Evolutionary conservation across 768 basidiomycete genomes (phyloP).

Genomic region (Tricholoma flavovirens): DNA sequence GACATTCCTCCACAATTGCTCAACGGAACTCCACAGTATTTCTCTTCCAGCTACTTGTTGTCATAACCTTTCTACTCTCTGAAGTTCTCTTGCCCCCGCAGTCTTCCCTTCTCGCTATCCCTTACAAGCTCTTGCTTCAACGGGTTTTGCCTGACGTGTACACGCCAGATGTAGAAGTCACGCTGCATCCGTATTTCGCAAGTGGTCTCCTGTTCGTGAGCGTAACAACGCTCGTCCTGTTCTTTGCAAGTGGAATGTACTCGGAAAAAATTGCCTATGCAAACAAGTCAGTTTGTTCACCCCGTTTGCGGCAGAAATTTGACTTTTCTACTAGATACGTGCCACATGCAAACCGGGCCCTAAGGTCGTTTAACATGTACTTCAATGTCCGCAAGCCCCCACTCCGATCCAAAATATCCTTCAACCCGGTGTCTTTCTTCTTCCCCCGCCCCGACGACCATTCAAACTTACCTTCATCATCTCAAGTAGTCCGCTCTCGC

Average conservation of each 20-base stretch:
- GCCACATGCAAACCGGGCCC: slow-evolving; percentile 87
- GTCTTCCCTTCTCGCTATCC: slow-evolving; percentile 59
- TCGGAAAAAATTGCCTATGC: slow-evolving; percentile 95
- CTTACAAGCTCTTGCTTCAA: slow-evolving; percentile 49
- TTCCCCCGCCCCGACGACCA: slow-evolving; percentile 38
- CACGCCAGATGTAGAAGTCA: slow-evolving; percentile 32
- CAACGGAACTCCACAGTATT: slow-evolving; percentile 48
- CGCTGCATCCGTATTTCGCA: slow-evolving; percentile 67
- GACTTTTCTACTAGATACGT: slow-evolving; percentile 65
- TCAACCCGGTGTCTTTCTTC: slow-evolving; percentile 56
- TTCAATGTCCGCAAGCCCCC: slow-evolving; percentile 88
- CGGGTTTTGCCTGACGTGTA: slow-evolving; percentile 49
- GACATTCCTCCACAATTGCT: neutral
- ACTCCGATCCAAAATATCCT: slow-evolving; percentile 50
- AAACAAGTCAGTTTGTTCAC: slow-evolving; percentile 63
- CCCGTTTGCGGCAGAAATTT: neutral
- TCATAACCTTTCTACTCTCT: slow-evolving; percentile 65
- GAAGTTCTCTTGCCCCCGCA: slow-evolving; percentile 67
- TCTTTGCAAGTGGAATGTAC: slow-evolving; percentile 97
- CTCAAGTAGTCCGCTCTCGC: slow-evolving; percentile 20
- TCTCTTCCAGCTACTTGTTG: slow-evolving; percentile 58
- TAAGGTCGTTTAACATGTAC: slow-evolving; percentile 94
- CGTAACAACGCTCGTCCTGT: slow-evolving; percentile 84
- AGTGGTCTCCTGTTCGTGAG: slow-evolving; percentile 81
- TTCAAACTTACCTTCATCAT: slow-evolving; percentile 18